Conservation (phyloP, 192 early-diverging fungal genomes). For the Backusella morwellensis region DNA sequence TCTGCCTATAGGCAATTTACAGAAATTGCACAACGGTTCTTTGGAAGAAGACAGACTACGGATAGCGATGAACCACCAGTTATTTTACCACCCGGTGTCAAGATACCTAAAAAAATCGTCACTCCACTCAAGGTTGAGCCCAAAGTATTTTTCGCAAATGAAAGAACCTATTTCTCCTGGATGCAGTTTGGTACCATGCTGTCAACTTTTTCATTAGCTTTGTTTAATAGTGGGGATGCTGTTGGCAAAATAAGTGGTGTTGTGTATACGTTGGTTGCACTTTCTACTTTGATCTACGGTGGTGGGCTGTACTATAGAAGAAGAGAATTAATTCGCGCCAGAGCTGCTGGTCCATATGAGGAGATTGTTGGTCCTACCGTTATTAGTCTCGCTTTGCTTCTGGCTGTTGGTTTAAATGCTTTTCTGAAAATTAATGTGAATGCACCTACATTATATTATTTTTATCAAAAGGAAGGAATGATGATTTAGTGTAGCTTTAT, state of each 20-base stretch:
- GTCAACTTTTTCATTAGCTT: conserved; percentile 62
- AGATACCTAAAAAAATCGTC: conserved; percentile 38
- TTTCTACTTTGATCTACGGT: conserved; percentile 68
- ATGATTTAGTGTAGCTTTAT: background rate
- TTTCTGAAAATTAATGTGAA: conserved; percentile 41
- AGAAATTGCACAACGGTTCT: background rate
- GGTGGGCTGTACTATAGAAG: conserved; percentile 68
- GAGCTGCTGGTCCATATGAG: conserved; percentile 58
- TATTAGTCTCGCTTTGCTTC: conserved; percentile 59
- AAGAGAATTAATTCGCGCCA: conserved; percentile 57
- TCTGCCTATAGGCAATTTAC: background rate
- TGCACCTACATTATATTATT: conserved; percentile 12
- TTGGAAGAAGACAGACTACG: background rate
- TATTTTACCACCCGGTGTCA: conserved; percentile 29
- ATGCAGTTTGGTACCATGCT: conserved; percentile 70
- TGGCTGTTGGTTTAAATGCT: conserved; percentile 54
- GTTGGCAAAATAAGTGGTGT: conserved; percentile 65
- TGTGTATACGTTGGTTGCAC: conserved; percentile 65
- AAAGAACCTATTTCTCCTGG: conserved; percentile 82
- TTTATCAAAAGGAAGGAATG: conserved; percentile 1
- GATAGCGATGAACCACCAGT: background rate
- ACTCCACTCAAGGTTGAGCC: conserved; percentile 73
- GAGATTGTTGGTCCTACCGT: conserved; percentile 69
- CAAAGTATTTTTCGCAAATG: conserved; percentile 86
- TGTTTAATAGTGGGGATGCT: conserved; percentile 72